Conservation (phyloP, 1,139 yeast species). For the Saccharomyces hybrid region DNA sequence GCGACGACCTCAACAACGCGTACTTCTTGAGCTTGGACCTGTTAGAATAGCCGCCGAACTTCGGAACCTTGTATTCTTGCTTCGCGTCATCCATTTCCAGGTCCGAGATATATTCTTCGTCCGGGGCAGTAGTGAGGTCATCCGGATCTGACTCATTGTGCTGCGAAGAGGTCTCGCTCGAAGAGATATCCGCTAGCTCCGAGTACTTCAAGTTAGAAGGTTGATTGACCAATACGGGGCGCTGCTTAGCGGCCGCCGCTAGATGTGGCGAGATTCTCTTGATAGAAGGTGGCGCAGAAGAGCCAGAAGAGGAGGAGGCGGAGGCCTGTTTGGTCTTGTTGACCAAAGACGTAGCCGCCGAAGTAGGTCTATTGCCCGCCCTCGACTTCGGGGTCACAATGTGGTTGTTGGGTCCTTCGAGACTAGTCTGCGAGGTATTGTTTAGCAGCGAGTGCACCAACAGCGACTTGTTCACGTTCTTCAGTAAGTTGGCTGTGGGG, state of each 20-base stretch:
- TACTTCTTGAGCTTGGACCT: constrained; percentile 32
- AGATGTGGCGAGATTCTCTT: not conserved
- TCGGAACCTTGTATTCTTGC: constrained; percentile 40
- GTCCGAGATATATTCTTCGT: constrained; percentile 4
- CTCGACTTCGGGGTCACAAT: constrained; percentile 31
- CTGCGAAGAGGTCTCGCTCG: not conserved
- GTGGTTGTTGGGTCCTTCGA: constrained; percentile 13
- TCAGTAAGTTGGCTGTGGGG: constrained; percentile 21
- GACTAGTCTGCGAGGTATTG: constrained; percentile 16
- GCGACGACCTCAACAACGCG: constrained; percentile 39
- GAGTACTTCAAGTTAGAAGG: not conserved
- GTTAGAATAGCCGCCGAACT: constrained; percentile 70
- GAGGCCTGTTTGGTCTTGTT: not conserved
- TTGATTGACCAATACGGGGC: not conserved
- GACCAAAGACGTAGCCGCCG: not conserved
- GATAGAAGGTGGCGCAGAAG: not conserved
- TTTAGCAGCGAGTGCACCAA: constrained; percentile 18
- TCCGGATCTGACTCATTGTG: constrained; percentile 16
- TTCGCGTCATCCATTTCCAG: constrained; percentile 16
- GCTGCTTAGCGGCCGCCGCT: not conserved
- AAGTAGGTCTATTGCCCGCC: not conserved
- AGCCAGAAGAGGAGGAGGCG: not conserved
- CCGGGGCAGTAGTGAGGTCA: not conserved
- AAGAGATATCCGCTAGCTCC: not conserved
- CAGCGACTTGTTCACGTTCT: constrained; percentile 20